Conservation (phyloP, 225 moss, liverwort and hornwort species). For the Pseudisothecium myosuroides region DNA sequence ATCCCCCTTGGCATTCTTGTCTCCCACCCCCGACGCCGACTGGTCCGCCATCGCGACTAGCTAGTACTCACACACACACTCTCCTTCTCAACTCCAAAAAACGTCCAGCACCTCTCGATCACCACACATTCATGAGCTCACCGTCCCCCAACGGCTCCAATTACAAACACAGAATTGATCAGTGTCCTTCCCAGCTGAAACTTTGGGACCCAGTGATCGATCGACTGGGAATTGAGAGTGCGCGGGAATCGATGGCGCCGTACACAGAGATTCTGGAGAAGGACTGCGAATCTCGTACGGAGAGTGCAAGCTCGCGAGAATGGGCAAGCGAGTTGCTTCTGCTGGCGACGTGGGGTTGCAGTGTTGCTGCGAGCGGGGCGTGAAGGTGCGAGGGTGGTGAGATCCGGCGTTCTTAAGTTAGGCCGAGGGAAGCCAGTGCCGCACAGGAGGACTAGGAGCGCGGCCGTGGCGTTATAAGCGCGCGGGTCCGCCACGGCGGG, state of each 20-base stretch:
- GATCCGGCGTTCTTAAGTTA: neutral
- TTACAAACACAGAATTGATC: neutral
- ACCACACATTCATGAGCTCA: neutral
- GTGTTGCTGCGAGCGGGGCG: neutral
- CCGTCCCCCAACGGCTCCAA: neutral
- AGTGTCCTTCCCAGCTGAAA: neutral
- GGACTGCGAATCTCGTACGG: neutral
- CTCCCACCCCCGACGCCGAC: conserved; percentile 17
- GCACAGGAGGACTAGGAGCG: neutral
- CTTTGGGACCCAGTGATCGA: neutral
- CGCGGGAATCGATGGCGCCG: neutral
- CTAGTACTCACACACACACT: neutral
- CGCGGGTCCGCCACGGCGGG: neutral
- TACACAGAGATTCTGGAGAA: neutral
- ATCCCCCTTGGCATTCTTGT: conserved; percentile 15
- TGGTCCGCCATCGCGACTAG: conserved; percentile 19
- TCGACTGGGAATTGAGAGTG: neutral
- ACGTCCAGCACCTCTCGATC: neutral
- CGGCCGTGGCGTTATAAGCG: neutral
- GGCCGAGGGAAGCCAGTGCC: neutral
- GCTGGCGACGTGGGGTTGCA: neutral
- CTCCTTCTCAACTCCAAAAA: neutral
- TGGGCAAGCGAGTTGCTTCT: neutral
- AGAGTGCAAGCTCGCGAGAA: neutral
- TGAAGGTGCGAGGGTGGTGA: neutral